phyloP scores from a whole-genome alignment of 179 eudicot species.

The Beta corolliflora region DNA sequence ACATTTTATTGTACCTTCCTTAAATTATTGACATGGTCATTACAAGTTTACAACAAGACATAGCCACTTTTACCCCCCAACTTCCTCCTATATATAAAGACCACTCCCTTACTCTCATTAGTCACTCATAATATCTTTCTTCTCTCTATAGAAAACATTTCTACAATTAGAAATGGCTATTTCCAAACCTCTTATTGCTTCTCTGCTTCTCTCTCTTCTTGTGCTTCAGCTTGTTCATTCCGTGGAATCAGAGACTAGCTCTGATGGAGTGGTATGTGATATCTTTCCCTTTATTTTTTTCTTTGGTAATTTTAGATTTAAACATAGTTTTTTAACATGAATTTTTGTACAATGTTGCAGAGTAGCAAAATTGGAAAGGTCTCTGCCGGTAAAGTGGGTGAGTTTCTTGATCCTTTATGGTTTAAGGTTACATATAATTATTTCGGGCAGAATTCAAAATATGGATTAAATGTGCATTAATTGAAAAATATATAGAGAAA shows the following conservation, averaged over 20 bases:
- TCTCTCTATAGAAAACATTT: neutral
- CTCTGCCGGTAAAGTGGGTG: conserved; percentile 26
- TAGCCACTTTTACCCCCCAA: neutral
- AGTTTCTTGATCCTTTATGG: neutral
- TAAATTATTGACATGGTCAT: too few relatives aligned
- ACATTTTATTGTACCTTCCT: too few relatives aligned
- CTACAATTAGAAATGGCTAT: conserved; percentile 16
- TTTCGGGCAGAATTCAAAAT: neutral
- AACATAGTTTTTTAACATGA: neutral
- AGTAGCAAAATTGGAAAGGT: conserved; percentile 16
- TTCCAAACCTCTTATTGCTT: conserved; percentile 25
- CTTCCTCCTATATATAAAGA: conserved; percentile 29
- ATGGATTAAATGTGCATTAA: neutral
- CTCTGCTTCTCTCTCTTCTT: conserved; percentile 28
- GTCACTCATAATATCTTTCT: neutral
- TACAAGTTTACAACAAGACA: neutral
- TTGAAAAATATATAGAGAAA: too few relatives aligned
- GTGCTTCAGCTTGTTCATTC: conserved; percentile 29
- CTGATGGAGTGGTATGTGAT: conserved; percentile 8
- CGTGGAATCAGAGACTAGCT: neutral
- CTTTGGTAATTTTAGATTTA: neutral
- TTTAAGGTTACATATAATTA: neutral
- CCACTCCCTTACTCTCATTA: neutral
- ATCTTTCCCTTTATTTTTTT: neutral
- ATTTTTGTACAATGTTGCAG: conserved; percentile 18